phyloP scores from a whole-genome alignment of 192 early-diverging fungal species.

The Gryganskiella cystojenkinii region DNA sequence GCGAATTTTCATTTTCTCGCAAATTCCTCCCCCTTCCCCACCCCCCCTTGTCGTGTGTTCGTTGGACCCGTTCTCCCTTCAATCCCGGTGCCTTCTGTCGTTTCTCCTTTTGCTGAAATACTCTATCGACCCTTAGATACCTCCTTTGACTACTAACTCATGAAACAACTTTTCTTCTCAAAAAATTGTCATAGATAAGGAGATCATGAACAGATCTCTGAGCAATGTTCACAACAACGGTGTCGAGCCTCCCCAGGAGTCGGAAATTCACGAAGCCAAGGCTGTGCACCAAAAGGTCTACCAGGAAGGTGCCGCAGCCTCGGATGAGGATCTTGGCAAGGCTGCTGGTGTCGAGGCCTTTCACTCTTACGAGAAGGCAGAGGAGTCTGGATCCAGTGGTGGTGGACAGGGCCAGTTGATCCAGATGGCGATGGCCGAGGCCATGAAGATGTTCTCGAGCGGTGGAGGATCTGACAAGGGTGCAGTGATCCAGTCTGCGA shows the following conservation, averaged over 20 bases:
- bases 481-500: slow-evolving; percentile 23
- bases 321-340: slow-evolving; percentile 48
- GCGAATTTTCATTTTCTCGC: background rate
- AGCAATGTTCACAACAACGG: slow-evolving; percentile 2
- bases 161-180: background rate
- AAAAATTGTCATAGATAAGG: slow-evolving; percentile 12
- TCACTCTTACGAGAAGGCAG: slow-evolving; percentile 12
- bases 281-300: slow-evolving; percentile 42
- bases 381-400: background rate
- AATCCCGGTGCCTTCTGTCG: background rate
- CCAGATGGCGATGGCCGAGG: slow-evolving; percentile 48
- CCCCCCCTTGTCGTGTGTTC: background rate
- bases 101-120: background rate
- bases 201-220: slow-evolving; percentile 6
- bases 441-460: slow-evolving; percentile 42
- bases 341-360: slow-evolving; percentile 47
- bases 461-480: slow-evolving; percentile 28
- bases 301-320: slow-evolving; percentile 10
- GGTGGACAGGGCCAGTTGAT: slow-evolving; percentile 35
- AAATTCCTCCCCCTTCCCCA: background rate
- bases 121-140: background rate
- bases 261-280: slow-evolving; percentile 27
- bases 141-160: no score
- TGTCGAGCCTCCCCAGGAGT: slow-evolving; percentile 14
- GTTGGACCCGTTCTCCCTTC: background rate